These are phyloP conservation scores for Ensete ventricosum DNA, from an alignment of 176 grass and related monocot species.

Conservation along the genomic window DNA sequence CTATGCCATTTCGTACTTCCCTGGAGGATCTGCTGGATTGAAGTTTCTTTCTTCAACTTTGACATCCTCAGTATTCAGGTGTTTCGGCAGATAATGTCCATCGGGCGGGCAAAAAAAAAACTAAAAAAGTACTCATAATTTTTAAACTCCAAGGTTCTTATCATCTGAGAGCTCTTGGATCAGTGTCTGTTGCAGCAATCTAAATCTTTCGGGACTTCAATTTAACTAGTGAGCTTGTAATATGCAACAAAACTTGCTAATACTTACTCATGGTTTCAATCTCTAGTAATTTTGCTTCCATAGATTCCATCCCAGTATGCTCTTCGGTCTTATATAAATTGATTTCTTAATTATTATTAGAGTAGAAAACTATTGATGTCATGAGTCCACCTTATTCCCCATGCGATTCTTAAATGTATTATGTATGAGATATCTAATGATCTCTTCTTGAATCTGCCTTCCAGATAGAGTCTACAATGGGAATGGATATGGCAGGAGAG, in stretches of 20 bases:
- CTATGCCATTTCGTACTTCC: constrained; percentile 98
- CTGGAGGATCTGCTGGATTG: constrained; percentile 89
- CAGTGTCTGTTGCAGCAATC: not conserved
- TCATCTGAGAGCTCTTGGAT: not conserved
- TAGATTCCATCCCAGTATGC: not conserved
- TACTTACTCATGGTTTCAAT: not conserved
- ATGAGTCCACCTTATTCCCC: no score
- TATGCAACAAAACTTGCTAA: not conserved
- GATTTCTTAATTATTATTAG: no score
- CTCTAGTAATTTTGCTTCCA: not conserved
- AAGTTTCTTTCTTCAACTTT: constrained; percentile 77
- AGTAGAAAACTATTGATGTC: no score
- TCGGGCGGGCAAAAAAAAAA: not conserved
- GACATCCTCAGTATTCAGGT: constrained; percentile 56
- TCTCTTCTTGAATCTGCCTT: no score
- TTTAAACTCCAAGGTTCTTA: not conserved
- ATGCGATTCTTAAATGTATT: no score
- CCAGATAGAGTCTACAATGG: no score
- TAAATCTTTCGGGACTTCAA: not conserved
- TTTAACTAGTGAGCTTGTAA: not conserved
- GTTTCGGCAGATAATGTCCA: constrained; percentile 67
- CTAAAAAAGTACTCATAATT: not conserved
- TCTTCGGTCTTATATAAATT: no score
- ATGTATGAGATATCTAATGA: no score
- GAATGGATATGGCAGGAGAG: no score